Percentiles rank a stretch among this genome's conserved stretches.
phyloP scores from a whole-genome alignment of 2,329 filamentous ascomycete species.

The Stachybotrys echinatus region DNA sequence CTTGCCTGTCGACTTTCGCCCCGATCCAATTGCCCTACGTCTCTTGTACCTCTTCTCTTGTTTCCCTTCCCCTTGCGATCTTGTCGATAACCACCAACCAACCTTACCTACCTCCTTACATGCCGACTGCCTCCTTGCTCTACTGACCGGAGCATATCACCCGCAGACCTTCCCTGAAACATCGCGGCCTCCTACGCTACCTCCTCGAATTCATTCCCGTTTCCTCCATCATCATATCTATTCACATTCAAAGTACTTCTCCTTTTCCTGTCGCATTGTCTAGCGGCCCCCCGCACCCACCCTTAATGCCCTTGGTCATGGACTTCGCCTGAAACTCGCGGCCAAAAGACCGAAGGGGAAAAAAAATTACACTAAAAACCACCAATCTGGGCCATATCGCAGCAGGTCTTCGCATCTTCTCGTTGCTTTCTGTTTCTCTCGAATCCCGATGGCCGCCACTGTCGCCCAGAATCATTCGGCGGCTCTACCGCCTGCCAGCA shows the following conservation, averaged over 20 bases:
- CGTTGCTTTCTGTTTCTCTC: neutral
- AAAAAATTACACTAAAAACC: constrained; percentile 1
- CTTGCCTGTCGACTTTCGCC: too few relatives aligned
- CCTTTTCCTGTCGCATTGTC: neutral
- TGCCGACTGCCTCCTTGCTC: too few relatives aligned
- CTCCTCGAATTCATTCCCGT: neutral
- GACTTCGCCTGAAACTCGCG: neutral
- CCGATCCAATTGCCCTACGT: too few relatives aligned
- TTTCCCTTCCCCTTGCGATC: too few relatives aligned
- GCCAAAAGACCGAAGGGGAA: neutral
- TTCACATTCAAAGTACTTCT: too few relatives aligned
- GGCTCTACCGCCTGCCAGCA: constrained; percentile 12
- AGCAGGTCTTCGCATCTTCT: neutral
- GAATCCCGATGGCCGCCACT: constrained; percentile 21
- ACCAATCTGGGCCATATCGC: neutral
- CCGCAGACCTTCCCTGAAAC: neutral
- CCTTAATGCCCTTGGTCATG: neutral
- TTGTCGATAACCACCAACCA: too few relatives aligned
- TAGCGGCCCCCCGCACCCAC: neutral
- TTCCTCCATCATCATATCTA: too few relatives aligned
- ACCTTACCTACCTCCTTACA: too few relatives aligned
- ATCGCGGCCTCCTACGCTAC: neutral
- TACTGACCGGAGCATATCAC: neutral
- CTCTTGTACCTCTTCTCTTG: too few relatives aligned
- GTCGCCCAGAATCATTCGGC: constrained; percentile 24